These are phyloP conservation scores for Umbelopsis vinacea DNA, from an alignment of 192 early-diverging fungal genomes.

Conservation along the genomic window DNA sequence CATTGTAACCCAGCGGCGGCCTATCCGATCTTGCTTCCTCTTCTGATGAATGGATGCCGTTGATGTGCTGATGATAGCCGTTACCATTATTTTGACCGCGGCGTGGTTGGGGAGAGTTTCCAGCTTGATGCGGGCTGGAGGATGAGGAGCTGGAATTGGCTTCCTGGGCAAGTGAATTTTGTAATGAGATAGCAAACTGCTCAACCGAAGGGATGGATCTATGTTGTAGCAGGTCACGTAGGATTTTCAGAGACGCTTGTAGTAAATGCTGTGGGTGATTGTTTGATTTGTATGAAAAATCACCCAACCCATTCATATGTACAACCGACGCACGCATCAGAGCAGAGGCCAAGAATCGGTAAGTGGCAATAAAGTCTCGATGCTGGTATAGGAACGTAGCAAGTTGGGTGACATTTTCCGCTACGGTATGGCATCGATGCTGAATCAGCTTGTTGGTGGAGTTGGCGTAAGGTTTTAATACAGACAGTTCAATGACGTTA, in stretches of 20 bases:
- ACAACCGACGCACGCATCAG: constrained; percentile 13
- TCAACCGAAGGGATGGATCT: neutral
- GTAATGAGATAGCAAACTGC: neutral
- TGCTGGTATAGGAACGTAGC: constrained; percentile 9
- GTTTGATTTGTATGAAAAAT: neutral
- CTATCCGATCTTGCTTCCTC: neutral
- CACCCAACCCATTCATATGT: neutral
- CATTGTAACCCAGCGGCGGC: neutral
- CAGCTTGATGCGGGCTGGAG: neutral
- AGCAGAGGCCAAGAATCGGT: constrained; percentile 10
- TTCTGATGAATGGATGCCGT: neutral
- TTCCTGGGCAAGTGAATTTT: neutral
- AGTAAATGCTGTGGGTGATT: neutral
- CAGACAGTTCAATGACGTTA: constrained; percentile 32
- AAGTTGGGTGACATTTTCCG: constrained; percentile 30
- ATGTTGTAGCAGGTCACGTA: neutral
- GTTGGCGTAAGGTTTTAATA: constrained; percentile 27
- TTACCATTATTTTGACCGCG: neutral
- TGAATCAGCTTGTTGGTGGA: constrained; percentile 1
- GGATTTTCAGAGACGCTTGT: constrained; percentile 1
- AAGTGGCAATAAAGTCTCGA: constrained; percentile 16
- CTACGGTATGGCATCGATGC: constrained; percentile 24
- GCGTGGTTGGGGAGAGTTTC: neutral
- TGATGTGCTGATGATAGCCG: neutral
- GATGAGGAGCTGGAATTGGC: neutral